Conservation (phyloP, 176 grass and related monocot species). For the Otatea glauca region DNA sequence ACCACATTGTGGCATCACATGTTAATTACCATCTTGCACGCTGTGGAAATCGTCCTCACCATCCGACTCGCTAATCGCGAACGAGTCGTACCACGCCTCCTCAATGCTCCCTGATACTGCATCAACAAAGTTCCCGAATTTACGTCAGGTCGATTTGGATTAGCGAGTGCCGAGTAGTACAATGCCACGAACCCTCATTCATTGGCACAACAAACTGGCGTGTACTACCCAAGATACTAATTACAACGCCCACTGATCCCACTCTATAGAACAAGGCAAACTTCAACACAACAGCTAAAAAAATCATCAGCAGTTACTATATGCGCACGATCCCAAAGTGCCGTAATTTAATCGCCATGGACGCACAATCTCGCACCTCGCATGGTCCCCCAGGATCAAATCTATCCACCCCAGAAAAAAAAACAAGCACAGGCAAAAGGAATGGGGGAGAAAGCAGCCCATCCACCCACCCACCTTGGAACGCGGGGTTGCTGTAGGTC, state of each 20-base stretch:
- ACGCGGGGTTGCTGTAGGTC: constrained; percentile 61
- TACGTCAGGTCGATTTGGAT: constrained; percentile 44
- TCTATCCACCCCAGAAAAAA: background rate
- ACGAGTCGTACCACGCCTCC: constrained; percentile 87
- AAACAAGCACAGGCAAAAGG: background rate
- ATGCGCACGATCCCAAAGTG: constrained; percentile 27
- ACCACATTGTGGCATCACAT: background rate
- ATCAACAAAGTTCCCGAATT: constrained; percentile 36
- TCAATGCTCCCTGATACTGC: constrained; percentile 64
- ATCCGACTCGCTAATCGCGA: constrained; percentile 67
- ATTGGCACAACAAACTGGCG: constrained; percentile 32
- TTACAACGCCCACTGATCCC: constrained; percentile 35
- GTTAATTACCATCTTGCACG: constrained; percentile 82
- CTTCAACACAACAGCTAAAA: constrained; percentile 2
- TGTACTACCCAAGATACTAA: background rate
- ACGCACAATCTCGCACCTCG: constrained; percentile 37
- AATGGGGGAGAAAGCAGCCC: background rate
- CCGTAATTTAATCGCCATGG: constrained; percentile 34
- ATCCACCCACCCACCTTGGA: constrained; percentile 46
- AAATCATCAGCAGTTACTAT: background rate
- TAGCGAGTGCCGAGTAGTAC: background rate
- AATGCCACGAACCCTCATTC: constrained; percentile 17
- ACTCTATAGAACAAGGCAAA: constrained; percentile 32
- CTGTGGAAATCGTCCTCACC: constrained; percentile 94
- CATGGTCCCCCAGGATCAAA: constrained; percentile 63